Conservation (phyloP, 1,284 basidiomycete species). For the Apiotrichum mycotoxinovorans region DNA sequence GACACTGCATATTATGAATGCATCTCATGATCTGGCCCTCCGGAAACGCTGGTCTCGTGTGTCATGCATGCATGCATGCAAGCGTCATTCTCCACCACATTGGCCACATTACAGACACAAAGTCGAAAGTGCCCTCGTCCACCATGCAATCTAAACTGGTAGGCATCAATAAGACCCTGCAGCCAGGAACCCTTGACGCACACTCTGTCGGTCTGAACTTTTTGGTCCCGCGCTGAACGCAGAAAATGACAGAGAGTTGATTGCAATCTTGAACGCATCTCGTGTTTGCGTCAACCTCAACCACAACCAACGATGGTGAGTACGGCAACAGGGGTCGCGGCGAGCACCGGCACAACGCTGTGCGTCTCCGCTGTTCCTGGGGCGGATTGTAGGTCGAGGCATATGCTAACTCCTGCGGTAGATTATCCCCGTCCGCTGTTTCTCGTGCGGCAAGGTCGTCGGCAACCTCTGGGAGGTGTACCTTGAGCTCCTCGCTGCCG, state of each 20-base stretch:
- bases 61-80: too few relatives aligned
- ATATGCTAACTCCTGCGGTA: constrained; percentile 14
- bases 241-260: neutral
- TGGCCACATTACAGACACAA: too few relatives aligned
- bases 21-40: too few relatives aligned
- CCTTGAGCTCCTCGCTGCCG: constrained; percentile 70
- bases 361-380: too few relatives aligned
- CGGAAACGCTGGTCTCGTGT: too few relatives aligned
- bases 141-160: too few relatives aligned
- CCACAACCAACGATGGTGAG: neutral
- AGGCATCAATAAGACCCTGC: neutral
- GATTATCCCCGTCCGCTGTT: constrained; percentile 55
- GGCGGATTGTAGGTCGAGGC: too few relatives aligned
- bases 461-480: constrained; percentile 90
- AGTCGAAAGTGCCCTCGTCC: too few relatives aligned
- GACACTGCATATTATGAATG: too few relatives aligned
- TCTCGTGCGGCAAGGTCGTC: constrained; percentile 89
- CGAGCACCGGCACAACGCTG: too few relatives aligned
- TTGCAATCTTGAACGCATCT: neutral
- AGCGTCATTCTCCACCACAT: too few relatives aligned
- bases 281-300: neutral
- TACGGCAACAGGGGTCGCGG: neutral
- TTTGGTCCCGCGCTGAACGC: neutral
- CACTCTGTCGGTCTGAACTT: neutral
- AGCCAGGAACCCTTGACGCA: too few relatives aligned